These are phyloP conservation scores for Chaetomiaceae sp. DNA, from an alignment of 2,329 filamentous ascomycete genomes.

Conservation along the genomic window DNA sequence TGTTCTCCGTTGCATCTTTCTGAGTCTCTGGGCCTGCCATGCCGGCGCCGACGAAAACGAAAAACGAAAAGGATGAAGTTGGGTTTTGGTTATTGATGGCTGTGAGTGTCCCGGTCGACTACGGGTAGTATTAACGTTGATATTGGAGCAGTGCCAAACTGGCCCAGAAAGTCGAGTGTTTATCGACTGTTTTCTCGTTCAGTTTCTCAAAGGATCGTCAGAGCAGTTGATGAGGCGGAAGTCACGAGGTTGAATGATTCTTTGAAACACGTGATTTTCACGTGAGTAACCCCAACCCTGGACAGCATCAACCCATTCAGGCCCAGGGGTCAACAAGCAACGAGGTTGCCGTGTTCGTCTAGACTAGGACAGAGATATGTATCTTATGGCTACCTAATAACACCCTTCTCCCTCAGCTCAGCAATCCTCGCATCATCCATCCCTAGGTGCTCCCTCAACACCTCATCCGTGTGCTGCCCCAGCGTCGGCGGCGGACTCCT, in stretches of 20 bases:
- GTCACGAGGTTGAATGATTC: neutral
- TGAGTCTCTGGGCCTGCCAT: neutral
- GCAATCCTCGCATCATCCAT: constrained; percentile 56
- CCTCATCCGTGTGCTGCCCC: constrained; percentile 80
- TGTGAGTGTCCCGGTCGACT: too few relatives aligned
- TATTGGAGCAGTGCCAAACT: neutral
- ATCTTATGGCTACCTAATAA: constrained; percentile 48
- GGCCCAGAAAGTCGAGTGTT: too few relatives aligned
- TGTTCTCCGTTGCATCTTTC: neutral
- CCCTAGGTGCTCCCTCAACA: constrained; percentile 61
- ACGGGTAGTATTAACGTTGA: neutral
- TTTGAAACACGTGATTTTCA: constrained; percentile 13
- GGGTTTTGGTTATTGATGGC: too few relatives aligned
- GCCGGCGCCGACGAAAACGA: neutral
- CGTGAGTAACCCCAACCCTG: constrained; percentile 16
- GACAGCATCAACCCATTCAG: neutral
- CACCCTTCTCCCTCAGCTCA: constrained; percentile 59
- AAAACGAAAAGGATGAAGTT: neutral
- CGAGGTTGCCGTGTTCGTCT: neutral
- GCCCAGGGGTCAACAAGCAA: neutral
- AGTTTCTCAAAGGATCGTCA: too few relatives aligned
- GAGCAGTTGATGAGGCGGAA: neutral
- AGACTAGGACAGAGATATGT: neutral
- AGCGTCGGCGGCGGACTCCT: constrained; percentile 76
- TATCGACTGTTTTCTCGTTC: too few relatives aligned